These are phyloP conservation scores for Piedraia hortae DNA, from an alignment of 2,329 filamentous ascomycete species.

Conservation along the genomic window DNA sequence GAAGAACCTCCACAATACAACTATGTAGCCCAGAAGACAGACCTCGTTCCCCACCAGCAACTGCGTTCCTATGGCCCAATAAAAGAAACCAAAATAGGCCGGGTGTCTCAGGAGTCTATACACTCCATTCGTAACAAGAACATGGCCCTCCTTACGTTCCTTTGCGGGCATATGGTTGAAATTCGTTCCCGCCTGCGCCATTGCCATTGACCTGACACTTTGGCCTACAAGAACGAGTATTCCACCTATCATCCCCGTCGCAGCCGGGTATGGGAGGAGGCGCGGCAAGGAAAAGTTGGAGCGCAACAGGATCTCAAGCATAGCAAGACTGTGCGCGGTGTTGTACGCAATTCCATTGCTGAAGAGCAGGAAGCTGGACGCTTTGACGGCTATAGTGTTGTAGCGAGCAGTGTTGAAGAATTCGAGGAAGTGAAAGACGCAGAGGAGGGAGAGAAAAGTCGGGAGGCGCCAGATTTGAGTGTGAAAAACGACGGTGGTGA, in stretches of 20 bases:
- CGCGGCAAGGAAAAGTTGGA: conserved; percentile 6
- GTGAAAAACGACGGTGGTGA: conserved; percentile 4
- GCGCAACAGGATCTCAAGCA: conserved; percentile 42
- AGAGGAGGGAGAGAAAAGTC: conserved; percentile 39
- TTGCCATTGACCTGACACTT: conserved; percentile 47
- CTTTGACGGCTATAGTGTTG: conserved; percentile 46
- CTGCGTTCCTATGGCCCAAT: conserved; percentile 92
- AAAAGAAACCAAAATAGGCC: conserved; percentile 94
- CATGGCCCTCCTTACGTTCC: conserved; percentile 39
- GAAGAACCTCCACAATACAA: conserved; percentile 73
- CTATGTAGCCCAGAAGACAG: conserved; percentile 45
- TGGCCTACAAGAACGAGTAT: conserved; percentile 42
- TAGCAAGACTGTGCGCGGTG: conserved; percentile 49
- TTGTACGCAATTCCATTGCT: conserved; percentile 68
- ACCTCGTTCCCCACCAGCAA: conserved; percentile 61
- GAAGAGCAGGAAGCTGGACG: conserved; percentile 56
- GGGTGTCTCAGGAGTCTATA: conserved; percentile 60
- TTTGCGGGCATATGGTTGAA: conserved; percentile 71
- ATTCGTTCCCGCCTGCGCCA: conserved; percentile 65
- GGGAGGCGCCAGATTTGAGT: conserved; percentile 25
- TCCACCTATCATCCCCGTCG: conserved; percentile 28
- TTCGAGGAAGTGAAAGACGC: conserved; percentile 83
- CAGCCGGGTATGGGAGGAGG: conserved; percentile 24
- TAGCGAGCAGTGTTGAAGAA: conserved; percentile 70
- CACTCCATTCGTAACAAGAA: conserved; percentile 57